Evolutionary conservation across 345 rosid species (phyloP).

Genomic region (Aquilaria malaccensis): DNA sequence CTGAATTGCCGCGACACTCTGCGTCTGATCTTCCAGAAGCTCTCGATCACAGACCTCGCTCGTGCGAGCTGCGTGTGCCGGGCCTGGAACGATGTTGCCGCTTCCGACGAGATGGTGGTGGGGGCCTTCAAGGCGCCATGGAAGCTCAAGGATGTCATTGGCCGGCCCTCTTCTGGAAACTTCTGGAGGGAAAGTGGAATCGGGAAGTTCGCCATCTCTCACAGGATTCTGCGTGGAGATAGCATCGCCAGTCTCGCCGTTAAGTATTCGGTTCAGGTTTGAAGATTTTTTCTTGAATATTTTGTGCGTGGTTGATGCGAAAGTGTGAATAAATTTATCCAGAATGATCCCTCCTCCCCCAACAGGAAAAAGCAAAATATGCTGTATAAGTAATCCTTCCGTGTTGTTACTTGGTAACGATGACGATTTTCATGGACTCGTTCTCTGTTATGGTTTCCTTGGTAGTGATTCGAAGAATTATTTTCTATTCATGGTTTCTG

Average conservation of each 20-base stretch:
- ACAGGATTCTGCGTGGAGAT: slow-evolving; percentile 56
- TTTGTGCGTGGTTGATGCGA: background rate
- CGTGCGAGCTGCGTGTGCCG: slow-evolving; percentile 80
- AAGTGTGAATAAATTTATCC: background rate
- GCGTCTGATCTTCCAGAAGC: slow-evolving; percentile 50
- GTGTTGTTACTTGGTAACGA: no score
- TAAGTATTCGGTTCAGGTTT: slow-evolving; percentile 87
- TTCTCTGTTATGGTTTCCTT: no score
- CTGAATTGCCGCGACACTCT: slow-evolving; percentile 59
- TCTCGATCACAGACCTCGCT: slow-evolving; percentile 55
- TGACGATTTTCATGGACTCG: no score
- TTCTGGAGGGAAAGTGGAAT: slow-evolving; percentile 84
- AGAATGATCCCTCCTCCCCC: no score
- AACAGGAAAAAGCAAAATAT: no score
- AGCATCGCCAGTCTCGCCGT: slow-evolving; percentile 73
- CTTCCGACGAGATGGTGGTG: slow-evolving; percentile 38
- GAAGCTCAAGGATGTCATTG: slow-evolving; percentile 57
- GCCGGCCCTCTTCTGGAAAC: slow-evolving; percentile 38
- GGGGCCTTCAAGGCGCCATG: slow-evolving; percentile 56
- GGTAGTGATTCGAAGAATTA: no score
- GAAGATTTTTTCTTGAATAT: background rate
- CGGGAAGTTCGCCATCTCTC: slow-evolving; percentile 72
- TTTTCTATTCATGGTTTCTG: no score
- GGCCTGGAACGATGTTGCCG: slow-evolving; percentile 52
- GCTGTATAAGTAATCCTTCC: no score